Evolutionary conservation across 2,329 filamentous ascomycete genomes (phyloP).

Genomic region (Tolypocladium inflatum): DNA sequence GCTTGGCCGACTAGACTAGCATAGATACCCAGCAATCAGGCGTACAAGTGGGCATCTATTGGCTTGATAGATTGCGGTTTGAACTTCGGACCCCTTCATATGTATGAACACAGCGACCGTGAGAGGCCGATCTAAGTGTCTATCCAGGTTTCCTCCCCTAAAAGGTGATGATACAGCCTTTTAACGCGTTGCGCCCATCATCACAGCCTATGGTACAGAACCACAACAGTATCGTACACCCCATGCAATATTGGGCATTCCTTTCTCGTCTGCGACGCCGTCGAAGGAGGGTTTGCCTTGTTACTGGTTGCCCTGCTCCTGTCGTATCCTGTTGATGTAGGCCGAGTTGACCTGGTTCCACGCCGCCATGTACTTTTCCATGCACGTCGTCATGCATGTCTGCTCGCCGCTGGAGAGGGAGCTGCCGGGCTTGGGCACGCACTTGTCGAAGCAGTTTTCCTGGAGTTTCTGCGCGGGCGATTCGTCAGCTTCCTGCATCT

Average conservation of each 20-base stretch:
- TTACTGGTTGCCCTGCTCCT: constrained; percentile 33
- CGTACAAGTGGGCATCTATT: neutral
- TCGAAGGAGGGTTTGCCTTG: neutral
- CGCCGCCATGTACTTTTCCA: constrained; percentile 76
- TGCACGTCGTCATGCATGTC: constrained; percentile 64
- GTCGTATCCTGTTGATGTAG: constrained; percentile 56
- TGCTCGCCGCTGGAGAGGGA: constrained; percentile 59
- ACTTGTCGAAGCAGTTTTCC: constrained; percentile 72
- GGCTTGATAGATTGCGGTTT: neutral
- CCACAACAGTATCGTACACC: neutral
- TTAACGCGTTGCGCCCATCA: neutral
- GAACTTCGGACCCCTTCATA: neutral
- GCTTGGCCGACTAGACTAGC: constrained; percentile 17
- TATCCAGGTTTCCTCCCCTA: neutral
- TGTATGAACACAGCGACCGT: neutral
- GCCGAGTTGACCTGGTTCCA: constrained; percentile 67
- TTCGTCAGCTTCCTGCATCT: neutral
- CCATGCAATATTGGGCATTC: neutral
- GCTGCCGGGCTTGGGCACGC: constrained; percentile 59
- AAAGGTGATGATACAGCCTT: neutral
- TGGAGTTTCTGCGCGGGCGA: constrained; percentile 57
- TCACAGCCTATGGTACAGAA: neutral
- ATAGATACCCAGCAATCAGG: constrained; percentile 18
- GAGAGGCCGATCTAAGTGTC: neutral
- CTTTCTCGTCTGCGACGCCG: neutral